Evolutionary conservation across 2,329 filamentous ascomycete species (phyloP), one percentile per base, ranked within the genome.

Genomic region (Scytalidium lignicola): DNA sequence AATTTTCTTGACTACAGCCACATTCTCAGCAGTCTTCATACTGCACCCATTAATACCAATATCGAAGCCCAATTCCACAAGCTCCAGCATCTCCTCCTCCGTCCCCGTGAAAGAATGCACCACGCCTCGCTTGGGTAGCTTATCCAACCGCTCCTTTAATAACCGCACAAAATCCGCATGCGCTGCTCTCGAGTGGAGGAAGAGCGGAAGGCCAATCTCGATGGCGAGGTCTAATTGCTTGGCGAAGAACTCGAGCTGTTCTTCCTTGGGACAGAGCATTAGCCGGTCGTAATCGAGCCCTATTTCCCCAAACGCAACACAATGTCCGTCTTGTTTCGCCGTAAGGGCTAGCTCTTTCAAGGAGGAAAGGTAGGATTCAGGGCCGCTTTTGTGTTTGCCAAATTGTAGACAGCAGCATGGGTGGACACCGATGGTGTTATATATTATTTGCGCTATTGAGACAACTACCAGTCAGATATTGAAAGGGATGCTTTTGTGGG

Each of bases 1-100:
- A 37, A 97, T 82, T 52, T 85, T 80, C 54, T 78, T 82, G 10
- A 96, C 90, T 2, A 96, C 91, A 13, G 80, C 84, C 39, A 95
- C 80, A 60, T 97, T 99, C 65, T 96, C 90, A 10, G 79, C 84
- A 5, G 90, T 97, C 76, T 97, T 99, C 74, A 99, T 80, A 61
- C 88, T 95, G 68, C 93, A 99, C 3, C 93, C 93, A 64, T 99
- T 99, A 52, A 96, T 82, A n/a, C 93, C 92, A 52, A 99, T 84
- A 68, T 96, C 86, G 47, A 96, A 79, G 0, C 91, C 92, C 42
- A 95, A 67, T 2, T 82, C 82, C 59, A 95, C 83, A 48, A 97
- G 72, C 56, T 88, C 81, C 49, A 78, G 72, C 86, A 96, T 92
- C 69, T 96, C 93, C 48, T 86, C 88, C 13, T 82, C 68, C 0